These are phyloP conservation scores for Dendrobium huoshanense DNA, from an alignment of 106 monocot species.

Conservation along the genomic window DNA sequence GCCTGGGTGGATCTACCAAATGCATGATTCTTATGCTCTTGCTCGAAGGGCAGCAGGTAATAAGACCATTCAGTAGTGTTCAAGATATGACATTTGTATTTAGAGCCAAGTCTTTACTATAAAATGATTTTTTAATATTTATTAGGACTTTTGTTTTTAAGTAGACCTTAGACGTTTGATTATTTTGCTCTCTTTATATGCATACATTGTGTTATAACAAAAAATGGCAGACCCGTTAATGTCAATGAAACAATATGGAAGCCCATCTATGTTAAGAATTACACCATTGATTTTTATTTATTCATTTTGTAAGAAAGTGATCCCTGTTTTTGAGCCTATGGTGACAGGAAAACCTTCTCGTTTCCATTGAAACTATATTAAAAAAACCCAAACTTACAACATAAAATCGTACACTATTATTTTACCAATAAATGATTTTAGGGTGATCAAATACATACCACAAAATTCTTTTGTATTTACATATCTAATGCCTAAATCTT, in stretches of 20 bases:
- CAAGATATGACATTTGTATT: neutral
- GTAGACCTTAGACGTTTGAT: neutral
- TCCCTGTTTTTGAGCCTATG: neutral
- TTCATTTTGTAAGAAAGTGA: neutral
- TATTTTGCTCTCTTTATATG: neutral
- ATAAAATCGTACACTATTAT: neutral
- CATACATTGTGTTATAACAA: neutral
- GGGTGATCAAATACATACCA: no score
- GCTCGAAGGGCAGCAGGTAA: slow-evolving; percentile 86
- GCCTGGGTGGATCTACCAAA: slow-evolving; percentile 85
- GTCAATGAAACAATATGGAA: neutral
- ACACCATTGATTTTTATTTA: neutral
- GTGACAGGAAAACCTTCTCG: neutral
- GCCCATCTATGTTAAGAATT: neutral
- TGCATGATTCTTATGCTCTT: slow-evolving; percentile 91
- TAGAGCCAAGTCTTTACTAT: neutral
- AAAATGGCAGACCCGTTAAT: neutral
- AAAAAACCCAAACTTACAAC: neutral
- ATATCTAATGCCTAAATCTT: no score
- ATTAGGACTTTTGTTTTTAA: neutral
- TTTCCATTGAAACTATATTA: neutral
- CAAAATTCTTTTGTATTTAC: no score
- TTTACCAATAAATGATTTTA: neutral
- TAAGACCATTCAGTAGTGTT: slow-evolving; percentile 2
- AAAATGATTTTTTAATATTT: neutral